These are phyloP conservation scores for Metarhizium anisopliae DNA, from an alignment of 2,329 filamentous ascomycete genomes.

Conservation along the genomic window DNA sequence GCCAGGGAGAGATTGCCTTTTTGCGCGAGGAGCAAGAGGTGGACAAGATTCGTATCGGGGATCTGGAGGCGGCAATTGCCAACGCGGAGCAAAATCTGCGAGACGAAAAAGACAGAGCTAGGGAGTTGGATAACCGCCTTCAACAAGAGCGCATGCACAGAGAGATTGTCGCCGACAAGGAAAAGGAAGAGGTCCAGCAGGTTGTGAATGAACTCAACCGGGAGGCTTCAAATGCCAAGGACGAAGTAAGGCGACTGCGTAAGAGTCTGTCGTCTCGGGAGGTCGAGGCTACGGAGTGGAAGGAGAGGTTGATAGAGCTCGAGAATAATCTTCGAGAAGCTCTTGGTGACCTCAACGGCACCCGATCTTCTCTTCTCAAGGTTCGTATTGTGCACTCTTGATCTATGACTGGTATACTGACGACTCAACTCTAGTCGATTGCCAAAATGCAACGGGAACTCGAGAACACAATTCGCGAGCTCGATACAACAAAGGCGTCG, in stretches of 20 bases:
- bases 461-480: constrained; percentile 72
- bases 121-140: constrained; percentile 66
- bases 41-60: constrained; percentile 96
- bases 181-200: constrained; percentile 92
- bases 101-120: constrained; percentile 71
- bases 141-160: constrained; percentile 75
- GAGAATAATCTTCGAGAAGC: constrained; percentile 83
- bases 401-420: not conserved
- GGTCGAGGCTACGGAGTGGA: constrained; percentile 84
- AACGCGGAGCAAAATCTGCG: constrained; percentile 70
- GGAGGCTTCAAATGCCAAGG: constrained; percentile 72
- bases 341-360: constrained; percentile 80
- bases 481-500: constrained; percentile 68
- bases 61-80: constrained; percentile 76
- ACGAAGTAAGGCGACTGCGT: constrained; percentile 73
- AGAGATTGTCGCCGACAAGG: constrained; percentile 75
- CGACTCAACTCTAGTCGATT: constrained; percentile 49
- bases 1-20: constrained; percentile 89
- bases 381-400: constrained; percentile 30
- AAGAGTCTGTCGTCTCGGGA: constrained; percentile 78
- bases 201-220: constrained; percentile 87
- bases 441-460: constrained; percentile 81
- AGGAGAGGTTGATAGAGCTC: constrained; percentile 80
- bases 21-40: constrained; percentile 91
- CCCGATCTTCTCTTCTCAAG: constrained; percentile 74